phyloP scores from a whole-genome alignment of 805 yeast species.

The Saccharomycopsis fermentans region DNA sequence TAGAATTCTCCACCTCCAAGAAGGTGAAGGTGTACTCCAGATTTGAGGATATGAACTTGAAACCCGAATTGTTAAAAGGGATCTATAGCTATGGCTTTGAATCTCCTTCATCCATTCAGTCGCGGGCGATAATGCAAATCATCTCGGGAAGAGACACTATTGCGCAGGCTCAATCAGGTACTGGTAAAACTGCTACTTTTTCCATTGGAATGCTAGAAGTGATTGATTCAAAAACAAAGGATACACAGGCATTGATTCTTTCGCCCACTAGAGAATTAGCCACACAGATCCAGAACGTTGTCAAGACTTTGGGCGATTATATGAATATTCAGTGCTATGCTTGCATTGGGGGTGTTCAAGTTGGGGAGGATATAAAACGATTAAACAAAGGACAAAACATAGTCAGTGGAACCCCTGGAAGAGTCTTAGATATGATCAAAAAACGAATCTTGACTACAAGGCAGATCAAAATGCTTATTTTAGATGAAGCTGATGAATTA shows the following conservation, averaged over 20 bases:
- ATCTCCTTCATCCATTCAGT: constrained; percentile 94
- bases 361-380: constrained; percentile 69
- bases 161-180: constrained; percentile 99
- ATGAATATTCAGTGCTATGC: constrained; percentile 83
- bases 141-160: constrained; percentile 89
- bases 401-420: constrained; percentile 95
- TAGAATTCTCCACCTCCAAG: constrained; percentile 48
- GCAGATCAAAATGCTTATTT: constrained; percentile 72
- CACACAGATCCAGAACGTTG: constrained; percentile 81
- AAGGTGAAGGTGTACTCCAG: constrained; percentile 39
- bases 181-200: constrained; percentile 98
- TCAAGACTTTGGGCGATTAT: constrained; percentile 76
- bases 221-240: constrained; percentile 60
- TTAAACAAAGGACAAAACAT: constrained; percentile 75
- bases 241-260: constrained; percentile 80
- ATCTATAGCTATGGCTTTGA: constrained; percentile 90
- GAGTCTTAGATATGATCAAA: constrained; percentile 85
- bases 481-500: constrained; percentile 97
- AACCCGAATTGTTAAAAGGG: constrained; percentile 46
- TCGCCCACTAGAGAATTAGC: constrained; percentile 98
- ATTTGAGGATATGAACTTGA: constrained; percentile 72
- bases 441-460: constrained; percentile 68
- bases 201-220: constrained; percentile 87
- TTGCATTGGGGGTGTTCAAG: constrained; percentile 87
- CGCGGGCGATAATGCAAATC: constrained; percentile 93